Conservation (phyloP, 306 rosid species). For the Rosa chinensis region DNA sequence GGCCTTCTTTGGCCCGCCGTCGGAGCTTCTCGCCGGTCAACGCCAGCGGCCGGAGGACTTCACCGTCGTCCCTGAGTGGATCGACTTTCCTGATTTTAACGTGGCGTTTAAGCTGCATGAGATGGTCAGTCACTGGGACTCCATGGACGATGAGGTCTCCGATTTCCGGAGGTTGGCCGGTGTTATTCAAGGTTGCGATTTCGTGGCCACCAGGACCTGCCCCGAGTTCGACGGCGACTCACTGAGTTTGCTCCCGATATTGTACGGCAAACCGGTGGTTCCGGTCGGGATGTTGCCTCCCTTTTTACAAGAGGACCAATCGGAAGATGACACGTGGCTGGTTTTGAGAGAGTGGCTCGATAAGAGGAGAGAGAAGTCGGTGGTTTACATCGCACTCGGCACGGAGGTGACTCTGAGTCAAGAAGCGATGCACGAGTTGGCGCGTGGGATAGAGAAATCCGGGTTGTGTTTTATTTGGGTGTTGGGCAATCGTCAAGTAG, state of each 20-base stretch:
- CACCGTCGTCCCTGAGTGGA: slow-evolving; percentile 26
- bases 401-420: slow-evolving; percentile 22
- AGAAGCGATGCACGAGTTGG: slow-evolving; percentile 24
- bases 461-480: slow-evolving; percentile 28
- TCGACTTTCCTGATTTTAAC: neutral
- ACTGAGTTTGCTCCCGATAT: neutral
- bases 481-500: neutral
- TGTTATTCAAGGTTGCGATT: neutral
- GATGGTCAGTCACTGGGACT: slow-evolving; percentile 12
- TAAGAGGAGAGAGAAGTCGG: slow-evolving; percentile 12
- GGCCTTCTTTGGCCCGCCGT: slow-evolving; percentile 10
- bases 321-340: neutral
- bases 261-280: slow-evolving; percentile 29
- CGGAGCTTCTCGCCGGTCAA: neutral
- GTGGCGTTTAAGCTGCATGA: slow-evolving; percentile 20
- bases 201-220: neutral
- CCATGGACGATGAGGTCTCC: slow-evolving; percentile 24
- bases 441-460: slow-evolving; percentile 27
- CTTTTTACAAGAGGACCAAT: neutral
- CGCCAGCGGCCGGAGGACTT: slow-evolving; percentile 23
- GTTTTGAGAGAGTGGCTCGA: slow-evolving; percentile 20
- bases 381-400: slow-evolving; percentile 26
- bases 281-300: slow-evolving; percentile 22
- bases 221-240: slow-evolving; percentile 23
- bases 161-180: neutral